A percentile compares a stretch with the other conserved stretches of the same genome.
Evolutionary conservation across 1,284 basidiomycete genomes (phyloP).

Genomic region (Leccinum fuscescens): DNA sequence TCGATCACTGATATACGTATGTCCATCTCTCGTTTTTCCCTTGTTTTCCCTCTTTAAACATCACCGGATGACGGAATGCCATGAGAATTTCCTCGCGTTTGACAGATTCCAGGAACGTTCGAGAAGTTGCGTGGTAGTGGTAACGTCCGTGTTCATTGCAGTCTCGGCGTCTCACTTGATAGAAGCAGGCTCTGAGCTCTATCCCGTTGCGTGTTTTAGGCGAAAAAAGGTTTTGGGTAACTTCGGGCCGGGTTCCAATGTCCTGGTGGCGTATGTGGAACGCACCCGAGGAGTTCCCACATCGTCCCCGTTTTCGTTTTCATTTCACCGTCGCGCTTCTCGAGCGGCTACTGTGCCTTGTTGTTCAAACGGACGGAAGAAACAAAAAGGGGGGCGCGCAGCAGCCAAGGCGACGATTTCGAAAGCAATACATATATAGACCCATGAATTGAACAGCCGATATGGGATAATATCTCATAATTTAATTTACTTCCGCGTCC

Average conservation of each 20-base stretch:
- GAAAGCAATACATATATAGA: neutral
- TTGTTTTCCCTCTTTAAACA: neutral
- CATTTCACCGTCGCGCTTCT: neutral
- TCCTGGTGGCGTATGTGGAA: neutral
- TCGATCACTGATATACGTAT: slow-evolving; percentile 18
- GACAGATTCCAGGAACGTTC: slow-evolving; percentile 13
- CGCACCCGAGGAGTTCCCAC: neutral
- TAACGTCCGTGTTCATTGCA: slow-evolving; percentile 1
- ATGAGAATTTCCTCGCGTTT: slow-evolving; percentile 13
- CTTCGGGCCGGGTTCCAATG: slow-evolving; percentile 11
- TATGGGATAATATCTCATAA: neutral
- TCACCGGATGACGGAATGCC: slow-evolving; percentile 18
- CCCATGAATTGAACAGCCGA: neutral
- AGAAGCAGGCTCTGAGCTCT: neutral
- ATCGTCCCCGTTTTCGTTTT: neutral
- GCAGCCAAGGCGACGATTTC: neutral
- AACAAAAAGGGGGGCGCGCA: neutral
- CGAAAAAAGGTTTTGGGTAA: neutral
- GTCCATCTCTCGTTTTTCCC: neutral
- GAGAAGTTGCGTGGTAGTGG: neutral
- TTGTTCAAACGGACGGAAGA: neutral
- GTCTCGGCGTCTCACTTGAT: neutral
- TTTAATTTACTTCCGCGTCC: slow-evolving; percentile 12
- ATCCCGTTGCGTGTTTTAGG: neutral
- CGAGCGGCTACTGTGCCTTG: neutral